These are phyloP conservation scores for Chenopodium quinoa DNA, from an alignment of 148 eudicot species.

Conservation along the genomic window DNA sequence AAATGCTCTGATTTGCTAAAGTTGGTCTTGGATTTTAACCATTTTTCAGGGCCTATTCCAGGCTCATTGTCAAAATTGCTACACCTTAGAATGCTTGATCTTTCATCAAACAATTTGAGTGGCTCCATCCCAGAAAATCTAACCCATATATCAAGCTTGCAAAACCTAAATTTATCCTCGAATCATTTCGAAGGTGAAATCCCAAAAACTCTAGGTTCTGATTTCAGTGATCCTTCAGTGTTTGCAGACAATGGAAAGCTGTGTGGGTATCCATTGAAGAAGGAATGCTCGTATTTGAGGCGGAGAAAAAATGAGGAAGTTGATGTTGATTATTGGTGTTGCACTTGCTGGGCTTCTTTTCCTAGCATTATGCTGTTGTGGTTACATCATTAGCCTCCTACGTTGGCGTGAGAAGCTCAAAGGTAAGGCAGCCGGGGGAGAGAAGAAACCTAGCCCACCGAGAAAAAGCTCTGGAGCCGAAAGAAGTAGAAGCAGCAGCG, in stretches of 20 bases:
- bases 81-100: constrained; percentile 47
- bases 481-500: constrained; percentile 59
- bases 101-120: constrained; percentile 58
- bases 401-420: constrained; percentile 63
- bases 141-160: constrained; percentile 40
- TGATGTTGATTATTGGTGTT: constrained; percentile 51
- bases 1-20: constrained; percentile 38
- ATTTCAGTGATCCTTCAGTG: constrained; percentile 46
- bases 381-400: constrained; percentile 47
- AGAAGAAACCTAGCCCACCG: constrained; percentile 70
- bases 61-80: constrained; percentile 48
- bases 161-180: constrained; percentile 52
- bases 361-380: constrained; percentile 52
- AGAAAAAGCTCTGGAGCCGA: constrained; percentile 57
- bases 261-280: constrained; percentile 68
- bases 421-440: constrained; percentile 42
- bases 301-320: constrained; percentile 37
- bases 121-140: constrained; percentile 60
- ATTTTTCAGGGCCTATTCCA: constrained; percentile 62
- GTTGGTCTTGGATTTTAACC: constrained; percentile 47
- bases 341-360: constrained; percentile 44
- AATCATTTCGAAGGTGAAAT: constrained; percentile 71
- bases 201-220: constrained; percentile 51
- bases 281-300: constrained; percentile 38
- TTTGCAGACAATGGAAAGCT: constrained; percentile 46